phyloP scores from a whole-genome alignment of 2,329 filamentous ascomycete species.

The Xylariaceae sp. region DNA sequence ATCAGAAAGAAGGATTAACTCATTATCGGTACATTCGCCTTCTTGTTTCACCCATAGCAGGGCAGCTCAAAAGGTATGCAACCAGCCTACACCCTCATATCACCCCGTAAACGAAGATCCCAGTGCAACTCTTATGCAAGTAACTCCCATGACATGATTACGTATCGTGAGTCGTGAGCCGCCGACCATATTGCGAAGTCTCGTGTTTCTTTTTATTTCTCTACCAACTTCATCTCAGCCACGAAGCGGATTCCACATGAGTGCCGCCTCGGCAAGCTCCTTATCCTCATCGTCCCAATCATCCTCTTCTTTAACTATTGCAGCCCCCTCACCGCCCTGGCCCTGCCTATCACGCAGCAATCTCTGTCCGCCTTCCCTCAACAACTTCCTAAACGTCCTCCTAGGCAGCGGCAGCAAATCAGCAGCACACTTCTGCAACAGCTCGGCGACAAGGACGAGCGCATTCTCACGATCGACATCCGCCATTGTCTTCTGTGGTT shows the following conservation, averaged over 20 bases:
- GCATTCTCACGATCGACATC: conserved; percentile 59
- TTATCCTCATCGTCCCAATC: background rate
- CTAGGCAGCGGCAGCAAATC: conserved; percentile 38
- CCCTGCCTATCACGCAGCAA: conserved; percentile 3
- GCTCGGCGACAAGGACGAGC: conserved; percentile 53
- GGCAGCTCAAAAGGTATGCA: too few relatives aligned
- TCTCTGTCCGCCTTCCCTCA: conserved; percentile 46
- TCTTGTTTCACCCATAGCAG: too few relatives aligned
- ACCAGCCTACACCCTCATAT: too few relatives aligned
- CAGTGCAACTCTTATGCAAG: too few relatives aligned
- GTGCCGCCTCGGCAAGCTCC: background rate
- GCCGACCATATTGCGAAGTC: too few relatives aligned
- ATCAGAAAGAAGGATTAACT: too few relatives aligned
- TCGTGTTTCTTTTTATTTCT: too few relatives aligned
- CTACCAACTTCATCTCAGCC: background rate
- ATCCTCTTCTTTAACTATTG: background rate
- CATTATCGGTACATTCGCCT: too few relatives aligned
- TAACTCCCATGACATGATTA: too few relatives aligned
- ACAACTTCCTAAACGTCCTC: conserved; percentile 43
- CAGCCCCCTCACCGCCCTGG: background rate
- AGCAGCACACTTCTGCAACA: conserved; percentile 43
- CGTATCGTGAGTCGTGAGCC: too few relatives aligned
- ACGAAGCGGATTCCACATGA: conserved; percentile 3
- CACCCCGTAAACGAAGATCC: too few relatives aligned
- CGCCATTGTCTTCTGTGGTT: conserved; percentile 31